Conservation (phyloP, 1,139 yeast genomes). For the Barnettozyma hawaiiensis region DNA sequence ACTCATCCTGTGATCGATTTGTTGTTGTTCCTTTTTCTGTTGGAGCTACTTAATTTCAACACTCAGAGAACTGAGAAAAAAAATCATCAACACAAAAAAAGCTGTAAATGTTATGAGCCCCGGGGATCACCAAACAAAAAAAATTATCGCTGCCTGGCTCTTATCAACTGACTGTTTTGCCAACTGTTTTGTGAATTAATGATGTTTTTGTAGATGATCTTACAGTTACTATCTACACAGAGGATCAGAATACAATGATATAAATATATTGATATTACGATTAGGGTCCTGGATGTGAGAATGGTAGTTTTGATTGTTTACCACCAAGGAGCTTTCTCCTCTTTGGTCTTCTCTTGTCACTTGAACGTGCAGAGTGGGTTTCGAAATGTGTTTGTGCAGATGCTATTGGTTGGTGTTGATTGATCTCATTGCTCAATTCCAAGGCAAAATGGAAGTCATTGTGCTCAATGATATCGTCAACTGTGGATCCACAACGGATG, state of each 20-base stretch:
- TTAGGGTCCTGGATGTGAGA: conserved; percentile 5
- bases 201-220: too few relatives aligned
- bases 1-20: background rate
- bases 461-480: conserved; percentile 28
- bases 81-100: too few relatives aligned
- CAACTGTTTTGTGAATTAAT: too few relatives aligned
- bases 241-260: too few relatives aligned
- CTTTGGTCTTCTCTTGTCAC: conserved; percentile 7
- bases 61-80: too few relatives aligned
- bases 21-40: background rate
- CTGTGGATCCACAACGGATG: conserved; percentile 15
- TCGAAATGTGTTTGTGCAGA: background rate
- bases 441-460: conserved; percentile 32
- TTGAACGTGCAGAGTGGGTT: background rate
- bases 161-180: too few relatives aligned
- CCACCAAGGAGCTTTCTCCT: conserved; percentile 13
- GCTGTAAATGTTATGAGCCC: too few relatives aligned
- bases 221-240: too few relatives aligned
- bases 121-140: too few relatives aligned
- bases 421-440: conserved; percentile 25
- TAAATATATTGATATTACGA: too few relatives aligned
- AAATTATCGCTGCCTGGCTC: too few relatives aligned
- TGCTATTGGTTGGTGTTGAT: conserved; percentile 14
- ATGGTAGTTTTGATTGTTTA: conserved; percentile 25
- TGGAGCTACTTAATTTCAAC: too few relatives aligned